Percentiles rank a stretch among this genome's conserved stretches.
phyloP scores from a whole-genome alignment of 2,329 filamentous ascomycete species.

The Pseudocercospora cruenta region DNA sequence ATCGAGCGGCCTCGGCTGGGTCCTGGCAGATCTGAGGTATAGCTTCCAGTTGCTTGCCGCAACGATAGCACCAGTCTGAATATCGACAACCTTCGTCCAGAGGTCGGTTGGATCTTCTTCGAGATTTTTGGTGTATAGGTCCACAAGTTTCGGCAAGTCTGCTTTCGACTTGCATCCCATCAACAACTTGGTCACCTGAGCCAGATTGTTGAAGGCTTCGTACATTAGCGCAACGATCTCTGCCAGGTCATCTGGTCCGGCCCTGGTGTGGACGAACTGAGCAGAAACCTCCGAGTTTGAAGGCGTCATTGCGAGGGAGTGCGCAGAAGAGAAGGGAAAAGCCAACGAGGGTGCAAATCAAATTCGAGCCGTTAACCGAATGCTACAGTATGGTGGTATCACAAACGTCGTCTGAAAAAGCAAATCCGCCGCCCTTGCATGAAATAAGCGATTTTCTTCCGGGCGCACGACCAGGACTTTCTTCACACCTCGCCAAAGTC shows the following conservation, averaged over 20 bases:
- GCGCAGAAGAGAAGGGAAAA: background rate
- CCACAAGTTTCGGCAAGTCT: background rate
- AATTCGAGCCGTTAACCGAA: too few relatives aligned
- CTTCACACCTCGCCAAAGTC: too few relatives aligned
- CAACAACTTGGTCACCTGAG: background rate
- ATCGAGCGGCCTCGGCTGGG: background rate
- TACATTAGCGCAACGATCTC: conserved; percentile 14
- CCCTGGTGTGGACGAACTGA: conserved; percentile 12
- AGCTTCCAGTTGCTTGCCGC: conserved; percentile 2
- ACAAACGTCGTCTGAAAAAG: too few relatives aligned
- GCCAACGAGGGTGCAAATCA: background rate
- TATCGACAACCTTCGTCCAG: background rate
- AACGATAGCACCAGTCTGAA: background rate
- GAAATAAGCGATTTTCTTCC: too few relatives aligned
- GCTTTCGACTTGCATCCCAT: background rate
- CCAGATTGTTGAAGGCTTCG: background rate
- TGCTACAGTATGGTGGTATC: too few relatives aligned
- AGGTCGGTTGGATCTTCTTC: background rate
- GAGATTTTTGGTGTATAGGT: background rate
- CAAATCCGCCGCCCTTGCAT: too few relatives aligned
- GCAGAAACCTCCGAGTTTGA: background rate
- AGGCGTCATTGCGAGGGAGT: background rate
- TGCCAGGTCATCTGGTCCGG: conserved; percentile 9
- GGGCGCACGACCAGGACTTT: too few relatives aligned
- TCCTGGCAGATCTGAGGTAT: background rate